Conservation (phyloP, 1,284 basidiomycete genomes). For the Ganoderma multipileum region DNA sequence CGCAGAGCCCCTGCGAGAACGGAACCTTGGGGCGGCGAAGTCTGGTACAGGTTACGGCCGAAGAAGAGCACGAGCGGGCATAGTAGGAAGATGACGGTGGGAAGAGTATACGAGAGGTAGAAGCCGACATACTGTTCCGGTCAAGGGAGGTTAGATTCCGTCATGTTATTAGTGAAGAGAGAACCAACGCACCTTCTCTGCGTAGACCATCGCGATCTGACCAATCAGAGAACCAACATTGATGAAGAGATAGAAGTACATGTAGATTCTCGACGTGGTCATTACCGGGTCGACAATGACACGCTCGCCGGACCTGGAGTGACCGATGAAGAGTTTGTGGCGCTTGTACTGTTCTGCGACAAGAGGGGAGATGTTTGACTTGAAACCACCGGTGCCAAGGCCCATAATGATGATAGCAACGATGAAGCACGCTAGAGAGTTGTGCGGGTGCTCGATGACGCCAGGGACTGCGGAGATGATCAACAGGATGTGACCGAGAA, state of each 20-base stretch:
- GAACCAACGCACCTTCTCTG: constrained; percentile 62
- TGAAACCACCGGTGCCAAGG: constrained; percentile 79
- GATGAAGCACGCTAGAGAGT: constrained; percentile 67
- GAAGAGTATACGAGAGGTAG: constrained; percentile 74
- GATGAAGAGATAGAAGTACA: constrained; percentile 85
- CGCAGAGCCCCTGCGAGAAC: constrained; percentile 64
- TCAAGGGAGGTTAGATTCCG: neutral
- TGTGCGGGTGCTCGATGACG: constrained; percentile 64
- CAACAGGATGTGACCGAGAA: constrained; percentile 78
- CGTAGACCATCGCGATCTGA: constrained; percentile 74
- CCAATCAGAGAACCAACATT: constrained; percentile 80
- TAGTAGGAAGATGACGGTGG: constrained; percentile 70
- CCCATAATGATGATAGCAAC: constrained; percentile 72
- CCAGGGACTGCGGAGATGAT: constrained; percentile 76
- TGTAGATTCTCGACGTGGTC: constrained; percentile 77
- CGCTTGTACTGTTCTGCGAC: constrained; percentile 80
- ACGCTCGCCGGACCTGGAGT: constrained; percentile 68
- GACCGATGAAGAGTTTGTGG: constrained; percentile 61
- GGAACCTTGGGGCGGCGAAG: constrained; percentile 80
- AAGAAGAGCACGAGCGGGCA: constrained; percentile 74
- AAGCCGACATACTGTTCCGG: constrained; percentile 66
- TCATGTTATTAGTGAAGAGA: neutral
- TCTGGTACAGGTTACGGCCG: constrained; percentile 72
- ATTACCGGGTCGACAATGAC: constrained; percentile 84
- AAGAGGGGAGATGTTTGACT: constrained; percentile 81